Evolutionary conservation across 139 green algal genomes (phyloP).

Genomic region (Chlamydomonas schloesseri): DNA sequence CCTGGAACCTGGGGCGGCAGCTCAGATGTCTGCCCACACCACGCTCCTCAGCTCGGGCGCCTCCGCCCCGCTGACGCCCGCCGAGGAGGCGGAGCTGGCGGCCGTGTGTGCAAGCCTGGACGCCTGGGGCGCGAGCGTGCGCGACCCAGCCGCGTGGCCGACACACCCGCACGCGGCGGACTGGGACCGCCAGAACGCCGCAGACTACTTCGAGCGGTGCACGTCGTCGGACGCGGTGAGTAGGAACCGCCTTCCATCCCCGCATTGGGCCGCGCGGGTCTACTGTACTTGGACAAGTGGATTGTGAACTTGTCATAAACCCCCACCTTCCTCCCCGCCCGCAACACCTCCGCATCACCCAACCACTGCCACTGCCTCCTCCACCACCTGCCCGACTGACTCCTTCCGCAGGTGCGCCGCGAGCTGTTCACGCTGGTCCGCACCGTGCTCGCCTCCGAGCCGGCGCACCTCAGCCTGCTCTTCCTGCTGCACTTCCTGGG

Average conservation of each 20-base stretch:
- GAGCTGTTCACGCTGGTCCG: slow-evolving; percentile 17
- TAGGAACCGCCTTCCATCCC: too few species aligned
- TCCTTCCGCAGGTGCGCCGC: not conserved
- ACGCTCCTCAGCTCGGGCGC: not conserved
- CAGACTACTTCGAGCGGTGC: not conserved
- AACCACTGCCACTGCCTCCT: too few species aligned
- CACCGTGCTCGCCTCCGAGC: slow-evolving; percentile 10
- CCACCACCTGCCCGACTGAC: too few species aligned
- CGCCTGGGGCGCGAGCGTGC: not conserved
- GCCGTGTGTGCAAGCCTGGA: not conserved
- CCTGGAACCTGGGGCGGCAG: not conserved
- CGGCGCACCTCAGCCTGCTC: not conserved
- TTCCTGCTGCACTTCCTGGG: slow-evolving; percentile 16
- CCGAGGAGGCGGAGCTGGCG: not conserved
- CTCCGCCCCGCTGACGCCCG: not conserved
- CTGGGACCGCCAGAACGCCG: not conserved
- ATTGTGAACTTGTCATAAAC: too few species aligned
- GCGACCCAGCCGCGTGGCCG: not conserved
- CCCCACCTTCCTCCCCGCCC: too few species aligned
- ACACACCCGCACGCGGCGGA: not conserved
- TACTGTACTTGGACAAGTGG: too few species aligned
- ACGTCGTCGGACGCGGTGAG: too few species aligned
- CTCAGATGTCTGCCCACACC: not conserved
- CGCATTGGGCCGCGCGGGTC: too few species aligned
- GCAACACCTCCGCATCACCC: too few species aligned